A percentile compares a stretch with the other conserved stretches of the same genome.
phyloP scores from a whole-genome alignment of 306 rosid species.

The Pyrus bretschneideri region DNA sequence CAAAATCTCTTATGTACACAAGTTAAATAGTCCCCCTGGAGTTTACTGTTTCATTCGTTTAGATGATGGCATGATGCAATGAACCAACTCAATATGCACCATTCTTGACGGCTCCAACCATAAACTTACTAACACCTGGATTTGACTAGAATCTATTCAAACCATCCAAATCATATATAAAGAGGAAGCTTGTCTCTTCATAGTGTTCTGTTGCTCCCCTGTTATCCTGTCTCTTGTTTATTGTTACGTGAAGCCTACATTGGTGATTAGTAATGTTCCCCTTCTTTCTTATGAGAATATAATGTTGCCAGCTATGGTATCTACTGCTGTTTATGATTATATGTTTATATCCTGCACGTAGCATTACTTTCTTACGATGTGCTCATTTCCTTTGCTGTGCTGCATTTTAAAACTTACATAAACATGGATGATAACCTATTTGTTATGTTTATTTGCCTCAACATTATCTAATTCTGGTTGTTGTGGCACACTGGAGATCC shows the following conservation, averaged over 20 bases:
- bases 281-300: neutral
- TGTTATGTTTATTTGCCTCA: neutral
- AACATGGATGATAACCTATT: neutral
- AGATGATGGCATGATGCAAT: too few species aligned
- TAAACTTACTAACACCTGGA: neutral
- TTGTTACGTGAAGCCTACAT: neutral
- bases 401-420: neutral
- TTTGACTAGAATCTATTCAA: neutral
- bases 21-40: neutral
- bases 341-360: neutral
- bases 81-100: too few species aligned
- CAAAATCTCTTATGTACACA: neutral
- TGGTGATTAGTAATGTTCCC: neutral
- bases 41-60: neutral
- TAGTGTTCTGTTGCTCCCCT: neutral
- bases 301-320: neutral
- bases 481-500: conserved; percentile 26
- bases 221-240: neutral
- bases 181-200: neutral
- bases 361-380: neutral
- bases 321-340: neutral
- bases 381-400: neutral
- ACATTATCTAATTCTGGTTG: conserved; percentile 12
- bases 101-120: too few species aligned
- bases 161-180: neutral